Conservation (phyloP, 2,329 filamentous ascomycete species). For the Monilinia vaccinii-corymbosi region DNA sequence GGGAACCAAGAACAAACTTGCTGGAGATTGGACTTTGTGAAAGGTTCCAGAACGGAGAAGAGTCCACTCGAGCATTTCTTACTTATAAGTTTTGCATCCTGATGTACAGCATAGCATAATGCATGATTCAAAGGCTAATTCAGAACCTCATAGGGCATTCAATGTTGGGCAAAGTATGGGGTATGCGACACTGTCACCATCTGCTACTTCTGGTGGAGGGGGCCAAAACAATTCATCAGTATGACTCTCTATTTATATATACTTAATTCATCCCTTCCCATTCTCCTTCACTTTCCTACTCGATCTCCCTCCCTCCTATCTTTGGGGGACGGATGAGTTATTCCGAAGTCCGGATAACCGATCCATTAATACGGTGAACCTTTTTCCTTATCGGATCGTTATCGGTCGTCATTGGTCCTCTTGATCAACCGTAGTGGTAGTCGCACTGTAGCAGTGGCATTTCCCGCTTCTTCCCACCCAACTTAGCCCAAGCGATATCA, state of each 20-base stretch:
- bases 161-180: slow-evolving; percentile 34
- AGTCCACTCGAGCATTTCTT: too few relatives aligned
- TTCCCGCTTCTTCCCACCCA: background rate
- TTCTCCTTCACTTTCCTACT: background rate
- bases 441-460: background rate
- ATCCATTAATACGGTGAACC: background rate
- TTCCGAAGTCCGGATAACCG: background rate
- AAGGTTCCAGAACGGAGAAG: background rate
- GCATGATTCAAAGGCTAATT: slow-evolving; percentile 18
- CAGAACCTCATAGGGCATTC: slow-evolving; percentile 13
- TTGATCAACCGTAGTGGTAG: background rate
- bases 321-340: background rate
- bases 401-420: background rate
- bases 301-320: background rate
- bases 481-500: slow-evolving; percentile 5
- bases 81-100: slow-evolving; percentile 1
- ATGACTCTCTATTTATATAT: slow-evolving; percentile 27
- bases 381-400: background rate
- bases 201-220: slow-evolving; percentile 43
- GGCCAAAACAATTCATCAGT: slow-evolving; percentile 52
- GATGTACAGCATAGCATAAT: background rate
- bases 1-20: background rate
- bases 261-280: background rate
- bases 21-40: background rate
- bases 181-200: slow-evolving; percentile 54